Base-by-base conservation (phyloP, 2,329 filamentous ascomycete genomes). In the Alternaria metachromatica region DNA sequence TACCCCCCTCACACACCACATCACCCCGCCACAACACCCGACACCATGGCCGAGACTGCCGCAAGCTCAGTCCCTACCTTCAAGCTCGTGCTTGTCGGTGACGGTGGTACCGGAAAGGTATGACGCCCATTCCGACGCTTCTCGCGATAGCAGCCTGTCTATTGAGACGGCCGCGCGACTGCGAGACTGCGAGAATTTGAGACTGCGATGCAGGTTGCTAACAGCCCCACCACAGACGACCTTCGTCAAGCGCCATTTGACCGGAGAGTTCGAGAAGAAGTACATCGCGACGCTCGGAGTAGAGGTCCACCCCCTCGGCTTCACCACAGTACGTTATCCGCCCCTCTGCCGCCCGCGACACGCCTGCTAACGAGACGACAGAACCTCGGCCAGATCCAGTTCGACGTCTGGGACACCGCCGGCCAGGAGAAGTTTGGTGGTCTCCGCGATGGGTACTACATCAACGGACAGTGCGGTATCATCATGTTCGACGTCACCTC, bases 401-500 rank as follows among this genome's bases (percentile, higher is more conserved):
- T 99, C 87, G 95, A 99, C 83, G 96, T 98, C 76, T 99, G 95
- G 95, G 95, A 99, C 83, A 99, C 95, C 70, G 95, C 95, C 77
- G 95, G 95, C 77, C 95, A 99, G 86, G 95, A 99, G 89, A 99
- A 98, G 90, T 99, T 99, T 75, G 95, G 95, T 84, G 95, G 95
- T 88, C 93, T 99, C 80, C 93, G 95, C 87, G 95, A 99, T 85
- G 95, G 95, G 76, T 99, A 99, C 90, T 99, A 99, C 88, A 99
- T 99, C 89, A 97, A 97, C 87, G 95, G 95, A 80, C 95, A 98
- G 87, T 98, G 95, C 85, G 95, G 96, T 87, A 97, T 99, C 88
- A 98, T 99, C 90, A 99, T 99, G 95, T 99, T 99, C 84, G 95
- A 99, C 84, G 95, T 99, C 74, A 98, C 96, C 70, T 97, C 95